These are phyloP conservation scores for Linum tenue DNA, from an alignment of 345 rosid genomes.

Conservation along the genomic window DNA sequence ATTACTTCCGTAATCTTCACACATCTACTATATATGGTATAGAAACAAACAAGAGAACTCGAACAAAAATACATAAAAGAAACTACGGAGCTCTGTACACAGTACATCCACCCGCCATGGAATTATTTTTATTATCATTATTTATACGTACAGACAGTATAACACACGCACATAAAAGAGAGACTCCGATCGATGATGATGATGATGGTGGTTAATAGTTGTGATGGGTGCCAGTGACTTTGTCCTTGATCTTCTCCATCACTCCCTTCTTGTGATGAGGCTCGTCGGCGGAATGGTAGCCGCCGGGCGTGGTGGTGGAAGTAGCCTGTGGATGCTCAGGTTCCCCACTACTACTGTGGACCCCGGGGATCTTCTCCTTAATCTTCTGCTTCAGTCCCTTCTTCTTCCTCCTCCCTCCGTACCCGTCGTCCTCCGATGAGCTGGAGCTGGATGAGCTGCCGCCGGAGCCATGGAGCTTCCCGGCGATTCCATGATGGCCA, in stretches of 20 bases:
- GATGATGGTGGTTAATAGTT: not conserved
- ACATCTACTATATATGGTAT: no score
- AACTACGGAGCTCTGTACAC: no score
- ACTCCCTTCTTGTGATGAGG: not conserved
- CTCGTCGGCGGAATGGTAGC: not conserved
- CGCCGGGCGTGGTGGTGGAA: not conserved
- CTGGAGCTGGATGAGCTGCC: not conserved
- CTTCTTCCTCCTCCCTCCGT: constrained; percentile 1
- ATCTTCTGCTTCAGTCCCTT: not conserved
- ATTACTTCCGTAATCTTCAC: no score
- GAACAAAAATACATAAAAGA: no score
- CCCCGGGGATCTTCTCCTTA: not conserved
- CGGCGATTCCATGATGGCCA: not conserved
- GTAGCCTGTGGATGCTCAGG: not conserved
- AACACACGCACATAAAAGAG: not conserved
- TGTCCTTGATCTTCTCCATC: constrained; percentile 2
- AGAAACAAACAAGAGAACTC: no score
- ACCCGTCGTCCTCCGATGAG: not conserved
- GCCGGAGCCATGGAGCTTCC: not conserved
- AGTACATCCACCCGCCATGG: no score
- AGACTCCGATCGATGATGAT: not conserved
- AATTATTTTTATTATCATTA: no score
- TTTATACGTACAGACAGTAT: not conserved
- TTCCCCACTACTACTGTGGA: not conserved
- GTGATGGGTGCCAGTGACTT: not conserved